Evolutionary conservation across 2,329 filamentous ascomycete genomes (phyloP).

Genomic region (Stagonosporopsis chrysanthemi): DNA sequence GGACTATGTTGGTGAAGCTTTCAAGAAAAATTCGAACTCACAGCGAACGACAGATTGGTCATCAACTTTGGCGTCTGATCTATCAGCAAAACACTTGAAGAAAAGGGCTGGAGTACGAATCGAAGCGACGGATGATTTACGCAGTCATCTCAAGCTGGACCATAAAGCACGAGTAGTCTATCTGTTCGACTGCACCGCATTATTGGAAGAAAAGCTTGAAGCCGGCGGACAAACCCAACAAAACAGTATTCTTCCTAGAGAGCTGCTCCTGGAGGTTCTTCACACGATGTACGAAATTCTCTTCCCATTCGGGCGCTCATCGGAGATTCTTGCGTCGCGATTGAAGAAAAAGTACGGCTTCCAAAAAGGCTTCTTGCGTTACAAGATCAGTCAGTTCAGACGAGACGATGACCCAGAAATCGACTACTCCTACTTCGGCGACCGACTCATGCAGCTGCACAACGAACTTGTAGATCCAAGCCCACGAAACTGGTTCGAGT

Average conservation of each 20-base stretch:
- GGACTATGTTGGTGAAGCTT: background rate
- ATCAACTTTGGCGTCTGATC: background rate
- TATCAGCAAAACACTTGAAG: background rate
- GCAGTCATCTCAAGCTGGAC: background rate
- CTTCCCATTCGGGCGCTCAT: background rate
- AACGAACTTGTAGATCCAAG: slow-evolving; percentile 36
- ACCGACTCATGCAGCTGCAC: slow-evolving; percentile 29
- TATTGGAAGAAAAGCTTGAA: background rate
- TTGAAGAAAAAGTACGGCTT: background rate
- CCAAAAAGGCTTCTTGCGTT: background rate
- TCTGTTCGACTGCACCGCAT: background rate
- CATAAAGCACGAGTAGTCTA: background rate
- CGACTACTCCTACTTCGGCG: slow-evolving; percentile 37
- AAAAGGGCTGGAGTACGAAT: background rate
- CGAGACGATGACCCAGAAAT: slow-evolving; percentile 27
- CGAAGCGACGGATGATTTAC: background rate
- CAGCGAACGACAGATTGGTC: background rate
- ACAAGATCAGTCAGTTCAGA: slow-evolving; percentile 12
- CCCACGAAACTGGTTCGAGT: slow-evolving; percentile 33
- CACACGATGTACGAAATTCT: background rate
- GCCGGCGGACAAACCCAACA: background rate
- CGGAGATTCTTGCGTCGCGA: background rate
- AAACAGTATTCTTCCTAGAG: background rate
- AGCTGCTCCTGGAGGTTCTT: background rate
- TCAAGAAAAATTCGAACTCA: background rate